These are phyloP conservation scores for Sequoiadendron giganteum DNA, from an alignment of 75 land plant species.

Conservation along the genomic window DNA sequence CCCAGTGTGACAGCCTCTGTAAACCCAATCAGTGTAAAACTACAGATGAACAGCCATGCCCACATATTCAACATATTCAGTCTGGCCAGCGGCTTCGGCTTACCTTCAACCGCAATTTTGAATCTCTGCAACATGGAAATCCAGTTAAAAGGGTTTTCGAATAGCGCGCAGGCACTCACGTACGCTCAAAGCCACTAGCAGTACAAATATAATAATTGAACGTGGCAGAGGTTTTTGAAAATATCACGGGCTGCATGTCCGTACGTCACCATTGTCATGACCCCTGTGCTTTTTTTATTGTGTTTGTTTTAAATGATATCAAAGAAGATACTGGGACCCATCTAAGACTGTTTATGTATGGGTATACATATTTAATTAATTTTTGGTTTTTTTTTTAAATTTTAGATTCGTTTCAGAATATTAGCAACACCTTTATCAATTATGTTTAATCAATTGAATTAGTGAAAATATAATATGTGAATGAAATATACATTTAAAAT, in stretches of 20 bases:
- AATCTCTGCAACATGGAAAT: background rate
- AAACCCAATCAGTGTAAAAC: background rate
- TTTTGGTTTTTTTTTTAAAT: too few species aligned
- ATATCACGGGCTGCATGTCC: background rate
- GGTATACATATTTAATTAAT: too few species aligned
- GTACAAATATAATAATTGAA: background rate
- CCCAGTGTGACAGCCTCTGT: constrained; percentile 11
- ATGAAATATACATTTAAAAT: too few species aligned
- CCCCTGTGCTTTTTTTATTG: background rate
- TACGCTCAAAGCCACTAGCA: background rate
- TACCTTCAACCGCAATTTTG: background rate
- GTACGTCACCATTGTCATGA: background rate
- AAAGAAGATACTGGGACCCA: too few species aligned
- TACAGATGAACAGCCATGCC: background rate
- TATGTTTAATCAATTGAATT: too few species aligned
- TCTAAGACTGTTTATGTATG: too few species aligned
- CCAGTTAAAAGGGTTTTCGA: background rate
- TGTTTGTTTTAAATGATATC: too few species aligned
- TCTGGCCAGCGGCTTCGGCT: too few species aligned
- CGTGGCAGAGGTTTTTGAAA: background rate
- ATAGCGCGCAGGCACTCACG: background rate
- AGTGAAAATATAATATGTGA: too few species aligned
- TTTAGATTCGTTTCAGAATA: too few species aligned
- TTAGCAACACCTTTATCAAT: too few species aligned
- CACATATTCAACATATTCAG: background rate